These are phyloP conservation scores for Lachnellula willkommii DNA, from an alignment of 2,329 filamentous ascomycete genomes.

Conservation along the genomic window DNA sequence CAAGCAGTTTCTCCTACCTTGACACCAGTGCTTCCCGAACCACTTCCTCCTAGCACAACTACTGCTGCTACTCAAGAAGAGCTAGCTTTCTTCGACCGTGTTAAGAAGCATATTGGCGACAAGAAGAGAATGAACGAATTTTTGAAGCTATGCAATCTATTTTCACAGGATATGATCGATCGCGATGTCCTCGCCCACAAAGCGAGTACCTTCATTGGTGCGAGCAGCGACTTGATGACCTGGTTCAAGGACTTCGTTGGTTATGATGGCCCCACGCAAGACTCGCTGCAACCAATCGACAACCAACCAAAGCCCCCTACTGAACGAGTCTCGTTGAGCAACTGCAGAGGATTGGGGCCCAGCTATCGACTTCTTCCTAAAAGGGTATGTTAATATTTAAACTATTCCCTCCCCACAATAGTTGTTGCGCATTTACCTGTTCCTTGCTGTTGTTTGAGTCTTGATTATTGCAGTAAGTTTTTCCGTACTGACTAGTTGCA, in stretches of 20 bases:
- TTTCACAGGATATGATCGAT: slow-evolving; percentile 87
- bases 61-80: slow-evolving; percentile 77
- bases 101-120: slow-evolving; percentile 94
- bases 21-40: slow-evolving; percentile 81
- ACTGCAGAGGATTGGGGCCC: slow-evolving; percentile 90
- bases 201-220: slow-evolving; percentile 78
- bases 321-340: slow-evolving; percentile 85
- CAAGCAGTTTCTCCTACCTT: slow-evolving; percentile 69
- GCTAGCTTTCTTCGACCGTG: slow-evolving; percentile 88
- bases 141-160: slow-evolving; percentile 93
- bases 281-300: slow-evolving; percentile 56
- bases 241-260: slow-evolving; percentile 84
- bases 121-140: slow-evolving; percentile 93
- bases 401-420: background rate
- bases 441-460: too few species aligned
- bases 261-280: slow-evolving; percentile 65
- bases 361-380: slow-evolving; percentile 92
- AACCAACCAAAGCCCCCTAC: slow-evolving; percentile 70
- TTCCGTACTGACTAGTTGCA: slow-evolving; percentile 25
- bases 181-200: slow-evolving; percentile 76
- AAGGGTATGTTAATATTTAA: slow-evolving; percentile 44
- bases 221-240: slow-evolving; percentile 79
- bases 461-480: background rate
- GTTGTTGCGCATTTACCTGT: background rate
- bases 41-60: slow-evolving; percentile 70